Evolutionary conservation across 345 rosid species (phyloP).

Genomic region (Populus pruinosa): DNA sequence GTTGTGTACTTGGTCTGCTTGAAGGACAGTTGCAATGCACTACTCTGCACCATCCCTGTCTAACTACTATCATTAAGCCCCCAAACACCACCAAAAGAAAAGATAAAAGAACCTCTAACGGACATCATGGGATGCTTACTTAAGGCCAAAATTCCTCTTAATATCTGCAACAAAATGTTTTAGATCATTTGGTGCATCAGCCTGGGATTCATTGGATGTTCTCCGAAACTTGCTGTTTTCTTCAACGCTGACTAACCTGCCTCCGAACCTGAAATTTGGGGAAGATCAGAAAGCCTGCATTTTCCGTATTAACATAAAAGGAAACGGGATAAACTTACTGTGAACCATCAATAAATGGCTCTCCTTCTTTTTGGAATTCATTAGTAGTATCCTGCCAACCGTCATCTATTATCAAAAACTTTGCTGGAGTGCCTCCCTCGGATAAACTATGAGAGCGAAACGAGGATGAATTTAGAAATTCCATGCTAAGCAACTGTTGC

Average conservation of each 20-base stretch:
- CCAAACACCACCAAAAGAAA: too few species aligned
- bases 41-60: too few species aligned
- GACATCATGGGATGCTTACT: constrained; percentile 26
- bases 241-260: constrained; percentile 45
- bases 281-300: neutral
- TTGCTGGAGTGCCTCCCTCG: constrained; percentile 55
- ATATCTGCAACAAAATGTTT: constrained; percentile 50
- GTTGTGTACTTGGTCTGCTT: too few species aligned
- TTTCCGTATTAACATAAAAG: neutral
- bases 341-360: constrained; percentile 48
- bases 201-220: constrained; percentile 23
- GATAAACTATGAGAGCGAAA: constrained; percentile 37
- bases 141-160: constrained; percentile 41
- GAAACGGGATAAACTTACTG: constrained; percentile 32
- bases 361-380: constrained; percentile 52
- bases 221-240: constrained; percentile 46
- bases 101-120: neutral
- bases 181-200: constrained; percentile 28
- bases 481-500: neutral
- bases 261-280: constrained; percentile 47
- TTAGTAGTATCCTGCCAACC: constrained; percentile 60
- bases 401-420: constrained; percentile 53
- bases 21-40: too few species aligned
- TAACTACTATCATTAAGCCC: too few species aligned
- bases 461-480: neutral